phyloP scores from a whole-genome alignment of 768 basidiomycete species.

The Rhodotorula paludigena region DNA sequence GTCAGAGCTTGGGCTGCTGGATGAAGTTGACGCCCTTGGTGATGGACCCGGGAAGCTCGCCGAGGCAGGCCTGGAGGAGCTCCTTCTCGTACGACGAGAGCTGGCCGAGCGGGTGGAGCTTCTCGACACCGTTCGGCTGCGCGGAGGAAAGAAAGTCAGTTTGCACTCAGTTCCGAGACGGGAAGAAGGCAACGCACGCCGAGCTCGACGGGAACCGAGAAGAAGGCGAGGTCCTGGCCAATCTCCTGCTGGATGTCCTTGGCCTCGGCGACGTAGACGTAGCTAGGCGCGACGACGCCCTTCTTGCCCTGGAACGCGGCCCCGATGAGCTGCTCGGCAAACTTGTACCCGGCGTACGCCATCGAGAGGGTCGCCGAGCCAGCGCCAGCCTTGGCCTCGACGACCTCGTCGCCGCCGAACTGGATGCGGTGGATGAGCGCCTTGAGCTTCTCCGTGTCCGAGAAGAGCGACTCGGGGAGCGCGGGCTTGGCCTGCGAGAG shows the following conservation, averaged over 20 bases:
- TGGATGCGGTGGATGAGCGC: constrained; percentile 78
- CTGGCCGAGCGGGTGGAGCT: constrained; percentile 73
- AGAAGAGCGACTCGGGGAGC: constrained; percentile 54
- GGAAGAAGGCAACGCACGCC: constrained; percentile 56
- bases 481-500: constrained; percentile 82
- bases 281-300: constrained; percentile 69
- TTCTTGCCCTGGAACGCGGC: constrained; percentile 84
- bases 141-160: neutral
- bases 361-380: constrained; percentile 82
- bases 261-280: constrained; percentile 67
- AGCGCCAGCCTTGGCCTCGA: constrained; percentile 89
- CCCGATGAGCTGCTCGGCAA: constrained; percentile 72
- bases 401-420: constrained; percentile 95
- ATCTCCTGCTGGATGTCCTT: constrained; percentile 74
- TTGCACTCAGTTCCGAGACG: neutral
- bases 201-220: constrained; percentile 81
- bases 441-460: constrained; percentile 51
- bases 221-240: constrained; percentile 71
- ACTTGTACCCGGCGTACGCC: constrained; percentile 68
- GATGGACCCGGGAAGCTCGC: constrained; percentile 72
- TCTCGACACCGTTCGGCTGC: constrained; percentile 72
- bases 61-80: constrained; percentile 74
- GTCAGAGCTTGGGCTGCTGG: constrained; percentile 37
- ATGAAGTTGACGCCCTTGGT: constrained; percentile 46
- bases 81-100: constrained; percentile 65